phyloP scores from a whole-genome alignment of 805 yeast genomes.

The Spathaspora passalidarum region DNA sequence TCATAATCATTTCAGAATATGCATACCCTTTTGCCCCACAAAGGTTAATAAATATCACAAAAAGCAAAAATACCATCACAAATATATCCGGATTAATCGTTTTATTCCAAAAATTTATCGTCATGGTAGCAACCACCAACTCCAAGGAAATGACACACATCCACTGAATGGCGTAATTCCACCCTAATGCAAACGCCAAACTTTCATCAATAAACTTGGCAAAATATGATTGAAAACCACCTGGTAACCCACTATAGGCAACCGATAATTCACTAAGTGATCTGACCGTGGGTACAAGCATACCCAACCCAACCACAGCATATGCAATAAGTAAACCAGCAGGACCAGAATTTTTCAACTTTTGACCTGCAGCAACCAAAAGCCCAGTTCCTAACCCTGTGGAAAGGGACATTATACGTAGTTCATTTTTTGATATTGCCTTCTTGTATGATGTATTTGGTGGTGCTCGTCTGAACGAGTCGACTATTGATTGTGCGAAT shows the following conservation, averaged over 20 bases:
- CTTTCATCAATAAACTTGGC: conserved; percentile 37
- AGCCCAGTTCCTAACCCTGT: conserved; percentile 45
- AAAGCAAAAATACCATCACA: conserved; percentile 48
- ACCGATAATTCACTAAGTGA: conserved; percentile 52
- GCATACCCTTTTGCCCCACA: conserved; percentile 47
- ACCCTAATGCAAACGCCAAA: conserved; percentile 35
- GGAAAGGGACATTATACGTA: conserved; percentile 26
- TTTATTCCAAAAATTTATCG: conserved; percentile 54
- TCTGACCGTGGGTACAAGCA: conserved; percentile 33
- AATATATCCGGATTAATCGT: conserved; percentile 53
- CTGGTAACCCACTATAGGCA: conserved; percentile 52
- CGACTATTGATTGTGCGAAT: conserved; percentile 4
- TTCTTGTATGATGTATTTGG: conserved; percentile 9
- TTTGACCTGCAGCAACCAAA: conserved; percentile 38
- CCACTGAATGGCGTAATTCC: conserved; percentile 59
- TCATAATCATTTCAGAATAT: conserved; percentile 39
- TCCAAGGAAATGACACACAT: conserved; percentile 60
- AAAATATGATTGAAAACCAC: conserved; percentile 62
- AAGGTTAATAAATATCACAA: conserved; percentile 44
- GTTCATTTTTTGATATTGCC: conserved; percentile 24
- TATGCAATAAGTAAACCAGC: conserved; percentile 31
- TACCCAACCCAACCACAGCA: conserved; percentile 29
- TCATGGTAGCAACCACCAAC: conserved; percentile 61
- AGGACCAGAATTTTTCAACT: conserved; percentile 37
- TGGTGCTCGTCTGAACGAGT: conserved; percentile 28